phyloP scores from a whole-genome alignment of 169 alveolate genomes.

The Besnoitia besnoiti region DNA sequence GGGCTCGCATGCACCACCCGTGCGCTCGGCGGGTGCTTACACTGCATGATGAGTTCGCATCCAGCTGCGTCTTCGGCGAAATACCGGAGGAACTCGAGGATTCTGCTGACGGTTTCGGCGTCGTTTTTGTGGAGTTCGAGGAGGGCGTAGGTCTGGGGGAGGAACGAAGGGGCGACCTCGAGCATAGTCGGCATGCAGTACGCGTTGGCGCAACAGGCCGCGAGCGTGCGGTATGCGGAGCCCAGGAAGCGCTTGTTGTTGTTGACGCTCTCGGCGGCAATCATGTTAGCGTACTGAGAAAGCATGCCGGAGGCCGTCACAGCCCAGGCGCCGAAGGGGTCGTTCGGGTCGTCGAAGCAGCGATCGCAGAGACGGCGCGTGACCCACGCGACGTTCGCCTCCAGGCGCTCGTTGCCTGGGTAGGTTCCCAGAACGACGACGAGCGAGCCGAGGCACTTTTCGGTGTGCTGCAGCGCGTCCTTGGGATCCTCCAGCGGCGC shows the following conservation, averaged over 20 bases:
- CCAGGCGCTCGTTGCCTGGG: constrained; percentile 81
- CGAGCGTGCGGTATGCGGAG: constrained; percentile 81
- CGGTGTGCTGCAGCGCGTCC: constrained; percentile 90
- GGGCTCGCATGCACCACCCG: background rate
- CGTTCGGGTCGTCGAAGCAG: constrained; percentile 81
- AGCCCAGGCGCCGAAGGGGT: constrained; percentile 93
- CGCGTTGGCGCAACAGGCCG: constrained; percentile 83
- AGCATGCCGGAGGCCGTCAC: constrained; percentile 87
- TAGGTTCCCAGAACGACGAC: constrained; percentile 78
- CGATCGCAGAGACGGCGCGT: constrained; percentile 65
- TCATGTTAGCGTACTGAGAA: constrained; percentile 80
- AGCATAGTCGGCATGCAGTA: constrained; percentile 78
- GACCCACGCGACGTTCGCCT: constrained; percentile 67
- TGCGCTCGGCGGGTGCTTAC: too few relatives aligned
- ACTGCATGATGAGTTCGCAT: constrained; percentile 69
- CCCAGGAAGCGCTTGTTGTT: constrained; percentile 78
- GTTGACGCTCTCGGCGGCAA: constrained; percentile 74
- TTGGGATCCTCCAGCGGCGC: constrained; percentile 88
- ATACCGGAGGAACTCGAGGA: constrained; percentile 78
- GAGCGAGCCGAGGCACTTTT: constrained; percentile 84
- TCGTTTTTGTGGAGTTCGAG: constrained; percentile 79
- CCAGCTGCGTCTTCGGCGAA: constrained; percentile 81
- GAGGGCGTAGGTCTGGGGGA: constrained; percentile 74
- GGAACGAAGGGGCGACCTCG: constrained; percentile 72
- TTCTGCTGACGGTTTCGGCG: constrained; percentile 75